Evolutionary conservation across 1,284 basidiomycete species (phyloP), one percentile per base, ranked within the genome.

Genomic region (Irpex sp.): DNA sequence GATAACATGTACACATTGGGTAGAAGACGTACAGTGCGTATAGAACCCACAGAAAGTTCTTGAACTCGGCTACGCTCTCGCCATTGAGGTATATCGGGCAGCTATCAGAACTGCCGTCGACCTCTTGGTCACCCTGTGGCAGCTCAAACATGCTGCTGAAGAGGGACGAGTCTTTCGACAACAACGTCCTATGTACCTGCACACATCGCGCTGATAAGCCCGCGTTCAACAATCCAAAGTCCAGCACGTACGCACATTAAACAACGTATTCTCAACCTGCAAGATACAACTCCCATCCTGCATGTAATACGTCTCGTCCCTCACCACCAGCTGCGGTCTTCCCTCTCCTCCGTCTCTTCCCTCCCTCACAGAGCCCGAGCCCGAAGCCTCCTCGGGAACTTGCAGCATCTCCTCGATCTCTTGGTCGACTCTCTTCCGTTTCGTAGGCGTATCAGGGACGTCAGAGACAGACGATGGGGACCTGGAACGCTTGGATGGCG

Each of bases 111-210:
- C 68, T 71, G 5, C 88, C 89, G 67, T 90, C 88, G 2, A 70
- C 73, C 7, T 70, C 71, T 54, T 76, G 68, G 21, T 67, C 58
- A 0, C 80, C 84, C 69, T 85, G 83, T 7, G 88, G 87, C 21
- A 90, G 72, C 7, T 80, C 79, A 70, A 90, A 89, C 79, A 90
- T 81, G 2, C 81, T 76, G 35, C 78, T 72, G 68, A 90, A 90
- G 50, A 82, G 82, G 2, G 88, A 89, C 5, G 78, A 77, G 68
- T 90, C 88, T 64, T 78, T 81, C 17, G 85, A 84, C 59, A 90
- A 69, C 39, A 85, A 82, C 8, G 84, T 81, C 33, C 85, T 79
- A 71, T 90, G 88, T 7, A 90, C 83, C 88, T 90, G 68, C 26
- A 61, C 33, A 47, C 31, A 33, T 46, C 5, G 3, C 4, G 13